Conservation (phyloP, 495 filamentous ascomycete genomes). For the Bombardia bombarda region DNA sequence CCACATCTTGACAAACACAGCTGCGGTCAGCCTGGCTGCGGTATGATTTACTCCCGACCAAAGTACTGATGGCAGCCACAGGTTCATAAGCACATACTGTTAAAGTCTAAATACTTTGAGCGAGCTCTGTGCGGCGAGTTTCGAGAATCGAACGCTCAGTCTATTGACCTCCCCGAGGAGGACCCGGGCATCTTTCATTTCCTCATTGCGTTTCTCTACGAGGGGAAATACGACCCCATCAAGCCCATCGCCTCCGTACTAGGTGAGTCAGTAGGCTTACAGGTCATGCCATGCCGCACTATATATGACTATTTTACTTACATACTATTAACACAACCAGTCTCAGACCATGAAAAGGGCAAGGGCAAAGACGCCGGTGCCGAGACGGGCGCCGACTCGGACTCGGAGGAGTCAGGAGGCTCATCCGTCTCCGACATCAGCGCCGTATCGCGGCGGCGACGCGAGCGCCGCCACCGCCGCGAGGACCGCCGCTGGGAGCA, state of each 20-base stretch:
- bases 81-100: slow-evolving; percentile 35
- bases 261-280: slow-evolving; percentile 22
- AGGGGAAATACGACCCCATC: slow-evolving; percentile 38
- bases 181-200: slow-evolving; percentile 41
- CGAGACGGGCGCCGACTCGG: slow-evolving; percentile 21
- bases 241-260: slow-evolving; percentile 29
- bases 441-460: slow-evolving; percentile 23
- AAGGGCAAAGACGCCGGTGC: slow-evolving; percentile 19
- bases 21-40: too few species aligned
- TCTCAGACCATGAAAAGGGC: slow-evolving; percentile 31
- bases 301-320: too few species aligned
- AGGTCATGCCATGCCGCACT: too few species aligned
- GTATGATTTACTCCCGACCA: too few species aligned
- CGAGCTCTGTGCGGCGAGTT: slow-evolving; percentile 36
- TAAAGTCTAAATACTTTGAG: slow-evolving; percentile 37
- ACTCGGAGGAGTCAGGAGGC: slow-evolving; percentile 23
- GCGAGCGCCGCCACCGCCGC: slow-evolving; percentile 25
- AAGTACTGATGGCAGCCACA: too few species aligned
- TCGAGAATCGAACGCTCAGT: slow-evolving; percentile 30
- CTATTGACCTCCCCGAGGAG: slow-evolving; percentile 40
- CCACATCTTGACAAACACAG: too few species aligned
- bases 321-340: too few species aligned
- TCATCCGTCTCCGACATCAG: slow-evolving; percentile 27
- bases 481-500: slow-evolving; percentile 31
- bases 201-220: slow-evolving; percentile 42